Evolutionary conservation across 2,329 filamentous ascomycete species (phyloP).

Genomic region (Aspergillus ustus): DNA sequence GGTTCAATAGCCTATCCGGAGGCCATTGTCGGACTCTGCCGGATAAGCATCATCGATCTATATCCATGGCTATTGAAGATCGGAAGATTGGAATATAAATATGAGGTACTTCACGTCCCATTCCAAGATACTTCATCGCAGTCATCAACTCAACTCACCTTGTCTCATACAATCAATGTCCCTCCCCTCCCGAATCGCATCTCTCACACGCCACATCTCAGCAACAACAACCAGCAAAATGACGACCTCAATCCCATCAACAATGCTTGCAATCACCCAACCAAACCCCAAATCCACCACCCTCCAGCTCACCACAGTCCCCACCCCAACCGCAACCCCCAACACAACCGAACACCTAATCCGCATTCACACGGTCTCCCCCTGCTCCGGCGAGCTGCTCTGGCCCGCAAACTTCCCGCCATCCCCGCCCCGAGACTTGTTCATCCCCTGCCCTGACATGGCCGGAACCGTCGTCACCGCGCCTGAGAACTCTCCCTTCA

Average conservation of each 20-base stretch:
- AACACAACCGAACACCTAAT: slow-evolving; percentile 44
- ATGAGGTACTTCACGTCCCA: not conserved
- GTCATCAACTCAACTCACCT: not conserved
- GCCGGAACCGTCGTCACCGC: slow-evolving; percentile 45
- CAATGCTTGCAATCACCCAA: slow-evolving; percentile 21
- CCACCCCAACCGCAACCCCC: slow-evolving; percentile 28
- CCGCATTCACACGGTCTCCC: slow-evolving; percentile 43
- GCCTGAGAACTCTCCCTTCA: slow-evolving; percentile 43
- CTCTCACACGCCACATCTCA: not conserved
- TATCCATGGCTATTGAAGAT: not conserved
- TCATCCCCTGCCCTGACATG: slow-evolving; percentile 49
- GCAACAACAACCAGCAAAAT: not conserved
- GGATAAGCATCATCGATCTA: not conserved
- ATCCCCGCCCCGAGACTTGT: slow-evolving; percentile 28
- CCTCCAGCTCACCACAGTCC: slow-evolving; percentile 15
- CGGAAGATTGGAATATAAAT: not conserved
- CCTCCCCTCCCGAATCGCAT: not conserved
- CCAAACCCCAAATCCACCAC: slow-evolving; percentile 6
- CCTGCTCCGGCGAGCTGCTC: slow-evolving; percentile 49
- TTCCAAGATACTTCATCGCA: not conserved
- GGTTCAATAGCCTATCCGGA: not conserved
- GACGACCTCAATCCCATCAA: slow-evolving; percentile 1
- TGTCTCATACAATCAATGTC: not conserved
- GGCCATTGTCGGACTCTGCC: not conserved
- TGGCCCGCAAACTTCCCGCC: slow-evolving; percentile 44